phyloP scores from a whole-genome alignment of 1,284 basidiomycete species.

The Moesziomyces sp. region DNA sequence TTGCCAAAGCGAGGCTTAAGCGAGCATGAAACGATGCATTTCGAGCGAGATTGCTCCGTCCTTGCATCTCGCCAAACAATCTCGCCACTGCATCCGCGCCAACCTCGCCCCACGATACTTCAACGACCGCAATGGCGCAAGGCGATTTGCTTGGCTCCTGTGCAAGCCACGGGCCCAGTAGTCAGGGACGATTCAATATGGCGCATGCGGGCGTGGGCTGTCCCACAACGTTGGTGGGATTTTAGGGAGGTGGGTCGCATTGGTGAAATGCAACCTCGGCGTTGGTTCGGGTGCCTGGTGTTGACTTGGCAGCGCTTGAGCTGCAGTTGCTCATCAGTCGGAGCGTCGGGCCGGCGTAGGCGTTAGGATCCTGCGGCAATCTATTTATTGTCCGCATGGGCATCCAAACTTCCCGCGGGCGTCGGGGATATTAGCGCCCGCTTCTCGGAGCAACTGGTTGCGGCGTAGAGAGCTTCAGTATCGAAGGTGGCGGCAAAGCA shows the following conservation, averaged over 20 bases:
- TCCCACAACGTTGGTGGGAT: not conserved
- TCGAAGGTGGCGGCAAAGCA: no score
- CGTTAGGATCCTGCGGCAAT: not conserved
- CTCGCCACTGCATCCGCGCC: not conserved
- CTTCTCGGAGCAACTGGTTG: not conserved
- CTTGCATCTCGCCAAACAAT: conserved; percentile 26
- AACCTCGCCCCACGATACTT: not conserved
- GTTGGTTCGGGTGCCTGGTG: conserved; percentile 22
- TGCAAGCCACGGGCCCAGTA: no score
- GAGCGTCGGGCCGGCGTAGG: not conserved
- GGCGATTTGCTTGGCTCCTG: not conserved
- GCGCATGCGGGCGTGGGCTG: not conserved
- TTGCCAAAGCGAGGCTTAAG: conserved; percentile 19
- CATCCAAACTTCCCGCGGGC: not conserved
- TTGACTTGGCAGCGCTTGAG: not conserved
- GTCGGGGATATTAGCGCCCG: not conserved
- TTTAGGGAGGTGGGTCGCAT: not conserved
- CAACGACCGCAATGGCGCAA: not conserved
- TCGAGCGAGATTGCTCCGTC: conserved; percentile 43
- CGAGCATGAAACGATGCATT: conserved; percentile 8
- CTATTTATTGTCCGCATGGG: not conserved
- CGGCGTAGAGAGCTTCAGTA: not conserved
- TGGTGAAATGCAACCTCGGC: conserved; percentile 11
- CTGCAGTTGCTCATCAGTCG: no score
- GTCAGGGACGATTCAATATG: not conserved